Base-by-base conservation (phyloP, 1,284 basidiomycete species). In the Abortiporus biennis region DNA sequence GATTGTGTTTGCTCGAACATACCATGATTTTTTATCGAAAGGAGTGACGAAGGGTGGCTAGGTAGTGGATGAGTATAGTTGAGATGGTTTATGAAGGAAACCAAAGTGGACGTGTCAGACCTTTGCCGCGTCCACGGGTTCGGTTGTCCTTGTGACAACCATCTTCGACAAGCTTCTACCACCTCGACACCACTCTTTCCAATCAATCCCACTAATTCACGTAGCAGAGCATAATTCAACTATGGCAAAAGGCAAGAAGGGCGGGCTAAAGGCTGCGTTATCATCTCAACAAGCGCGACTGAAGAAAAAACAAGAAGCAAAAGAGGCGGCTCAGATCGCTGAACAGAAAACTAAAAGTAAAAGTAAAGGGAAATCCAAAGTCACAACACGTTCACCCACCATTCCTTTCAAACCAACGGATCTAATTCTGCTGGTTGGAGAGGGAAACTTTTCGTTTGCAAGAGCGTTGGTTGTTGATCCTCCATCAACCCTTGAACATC, bases 381-480 rank as follows among this genome's bases (percentile, higher is more conserved):
- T 52, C 4, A 36, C 40, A 22, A 35, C 56, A 35, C 61, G 51
- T n/a, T 66, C 61, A 23, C 63, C 67, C 1, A 82, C 74, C 0
- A 67, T 87, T n/a, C 92, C 92, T 0, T 92, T 94, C 63, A 65
- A 61, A 3, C 54, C 72, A 0, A 80, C 79, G 21, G 91, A 97
- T 59, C 81, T 69, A 32, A 85, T 98, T 36, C 74, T 98, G 12
- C 74, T 97, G 27, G 69, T 98, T 38, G 94, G 95, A n/a, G 94
- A 98, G 67, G 91, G 90, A 20, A 93, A 98, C 62, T 98, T 99
- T 55, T 95, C 92, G 1, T 99, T 93, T 56, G 74, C 93, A 1
- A 78, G 77, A 17, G 82, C 92, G 6, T 71, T 98, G 5, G 63
- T 90, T 12, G 59, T 63, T 43, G 67, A 71, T 52, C 72, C 76